Evolutionary conservation across 2,329 filamentous ascomycete genomes (phyloP), one percentile per base, ranked within the genome.

Genomic region (Nemania sp.): DNA sequence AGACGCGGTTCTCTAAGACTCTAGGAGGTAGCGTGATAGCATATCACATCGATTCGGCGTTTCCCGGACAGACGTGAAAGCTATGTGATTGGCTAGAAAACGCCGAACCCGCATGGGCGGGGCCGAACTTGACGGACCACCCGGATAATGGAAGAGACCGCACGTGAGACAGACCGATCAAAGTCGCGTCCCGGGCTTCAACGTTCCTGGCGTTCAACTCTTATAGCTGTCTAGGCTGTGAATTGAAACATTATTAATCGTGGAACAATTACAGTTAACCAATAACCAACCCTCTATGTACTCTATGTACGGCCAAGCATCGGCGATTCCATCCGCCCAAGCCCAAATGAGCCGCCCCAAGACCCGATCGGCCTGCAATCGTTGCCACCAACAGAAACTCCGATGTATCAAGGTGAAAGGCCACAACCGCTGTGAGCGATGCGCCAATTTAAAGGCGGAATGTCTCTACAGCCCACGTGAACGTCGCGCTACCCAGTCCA

Each of bases 301-400:
- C 9, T 49, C 48, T 10, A 9, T 17, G 21, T 10, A 18, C n/a
- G 13, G 18, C 17, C 51, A n/a, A 37, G 29, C 34, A 15, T 21
- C 17, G 35, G 25, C 35, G 37, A 39, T 20, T 29, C 15, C 42
- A 46, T 11, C 32, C 12, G 5, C 25, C 34, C 37, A 40, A 18
- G 20, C 34, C 11, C 29, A 40, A 25, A 12, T 12, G n/a, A n/a
- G 25, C 34, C 17, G 29, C 18, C 13, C 43, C 35, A 59, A 59
- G 40, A 25, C 42, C 34, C 62, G 56, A 32, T 63, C 53, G 11
- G 60, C 59, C 18, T 65, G 62, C 49, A 35, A 62, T 42, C 55
- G 59, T 25, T 65, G 60, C 5, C 62, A 60, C 40, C 46, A 34
- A 7, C 59, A 59, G 29, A 63, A 65, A 47, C 60, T 65, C 49